These are phyloP conservation scores for Pseudohalonectria lignicola DNA, from an alignment of 2,329 filamentous ascomycete species.

Conservation along the genomic window DNA sequence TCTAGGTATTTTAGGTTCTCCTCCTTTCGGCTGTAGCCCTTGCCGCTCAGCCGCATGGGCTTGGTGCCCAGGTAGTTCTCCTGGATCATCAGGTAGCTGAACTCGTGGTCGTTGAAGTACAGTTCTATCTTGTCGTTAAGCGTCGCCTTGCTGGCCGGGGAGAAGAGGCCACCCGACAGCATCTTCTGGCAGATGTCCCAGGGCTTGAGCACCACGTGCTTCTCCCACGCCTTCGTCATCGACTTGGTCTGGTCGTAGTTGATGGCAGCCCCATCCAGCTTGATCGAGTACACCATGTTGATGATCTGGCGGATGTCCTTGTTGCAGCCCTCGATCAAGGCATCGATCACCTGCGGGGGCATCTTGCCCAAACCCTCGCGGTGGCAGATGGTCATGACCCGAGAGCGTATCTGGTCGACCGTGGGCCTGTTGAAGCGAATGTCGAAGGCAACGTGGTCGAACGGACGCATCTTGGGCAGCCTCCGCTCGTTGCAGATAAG, in stretches of 20 bases:
- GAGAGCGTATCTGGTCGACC: constrained; percentile 78
- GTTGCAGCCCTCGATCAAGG: constrained; percentile 88
- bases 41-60: constrained; percentile 53
- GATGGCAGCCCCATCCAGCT: constrained; percentile 72
- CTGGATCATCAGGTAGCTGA: constrained; percentile 94
- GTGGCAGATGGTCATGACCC: constrained; percentile 91
- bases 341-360: constrained; percentile 72
- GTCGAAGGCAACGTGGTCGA: constrained; percentile 77
- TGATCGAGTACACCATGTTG: constrained; percentile 95
- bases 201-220: constrained; percentile 90
- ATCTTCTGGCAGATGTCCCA: constrained; percentile 98
- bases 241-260: constrained; percentile 77
- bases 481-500: constrained; percentile 94
- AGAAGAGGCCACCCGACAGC: constrained; percentile 77
- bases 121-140: constrained; percentile 97
- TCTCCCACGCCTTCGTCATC: constrained; percentile 98
- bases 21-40: constrained; percentile 52
- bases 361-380: constrained; percentile 78
- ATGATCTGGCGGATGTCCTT: constrained; percentile 96
- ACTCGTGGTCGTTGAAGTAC: constrained; percentile 98
- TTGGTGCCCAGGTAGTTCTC: constrained; percentile 90
- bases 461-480: constrained; percentile 96
- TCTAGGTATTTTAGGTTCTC: constrained; percentile 75
- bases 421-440: constrained; percentile 83
- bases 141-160: constrained; percentile 69